Percentiles rank a stretch among this genome's conserved stretches.
These are phyloP conservation scores for Perkinsus marinus DNA, from an alignment of 169 alveolate species.

Conservation along the genomic window DNA sequence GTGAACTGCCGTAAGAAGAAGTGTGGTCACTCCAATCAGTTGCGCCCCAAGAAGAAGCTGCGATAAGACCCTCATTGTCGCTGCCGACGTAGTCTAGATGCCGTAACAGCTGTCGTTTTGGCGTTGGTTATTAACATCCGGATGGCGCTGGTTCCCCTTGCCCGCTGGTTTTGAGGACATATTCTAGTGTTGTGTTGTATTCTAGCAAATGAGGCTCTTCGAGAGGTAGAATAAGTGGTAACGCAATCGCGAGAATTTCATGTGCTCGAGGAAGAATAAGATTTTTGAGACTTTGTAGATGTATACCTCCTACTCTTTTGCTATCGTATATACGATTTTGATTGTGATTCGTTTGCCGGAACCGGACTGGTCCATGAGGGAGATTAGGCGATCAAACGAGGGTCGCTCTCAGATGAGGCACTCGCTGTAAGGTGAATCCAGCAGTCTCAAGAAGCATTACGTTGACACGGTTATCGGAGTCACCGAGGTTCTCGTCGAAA, in stretches of 20 bases:
- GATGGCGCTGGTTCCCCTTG: not conserved
- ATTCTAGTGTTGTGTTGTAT: not conserved
- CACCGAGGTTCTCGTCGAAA: not conserved
- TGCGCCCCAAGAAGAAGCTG: conserved; percentile 98
- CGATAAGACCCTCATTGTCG: not conserved
- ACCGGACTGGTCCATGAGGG: not conserved
- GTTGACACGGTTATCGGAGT: not conserved
- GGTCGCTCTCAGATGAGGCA: not conserved
- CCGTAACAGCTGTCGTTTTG: not conserved
- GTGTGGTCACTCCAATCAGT: conserved; percentile 97
- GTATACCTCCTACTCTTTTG: too few species aligned
- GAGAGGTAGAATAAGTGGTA: not conserved
- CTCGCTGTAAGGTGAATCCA: not conserved
- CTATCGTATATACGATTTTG: not conserved
- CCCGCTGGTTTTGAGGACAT: not conserved
- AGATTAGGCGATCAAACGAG: not conserved
- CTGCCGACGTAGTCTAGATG: not conserved
- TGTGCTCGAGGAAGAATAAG: too few species aligned
- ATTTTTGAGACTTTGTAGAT: not conserved
- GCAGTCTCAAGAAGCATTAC: not conserved
- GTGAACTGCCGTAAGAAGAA: conserved; percentile 99
- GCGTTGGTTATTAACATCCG: not conserved
- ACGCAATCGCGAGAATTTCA: not conserved
- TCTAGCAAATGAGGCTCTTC: not conserved
- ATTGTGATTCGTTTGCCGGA: too few species aligned